Conservation (phyloP, 1,284 basidiomycete species). For the Coniophora puteana region DNA sequence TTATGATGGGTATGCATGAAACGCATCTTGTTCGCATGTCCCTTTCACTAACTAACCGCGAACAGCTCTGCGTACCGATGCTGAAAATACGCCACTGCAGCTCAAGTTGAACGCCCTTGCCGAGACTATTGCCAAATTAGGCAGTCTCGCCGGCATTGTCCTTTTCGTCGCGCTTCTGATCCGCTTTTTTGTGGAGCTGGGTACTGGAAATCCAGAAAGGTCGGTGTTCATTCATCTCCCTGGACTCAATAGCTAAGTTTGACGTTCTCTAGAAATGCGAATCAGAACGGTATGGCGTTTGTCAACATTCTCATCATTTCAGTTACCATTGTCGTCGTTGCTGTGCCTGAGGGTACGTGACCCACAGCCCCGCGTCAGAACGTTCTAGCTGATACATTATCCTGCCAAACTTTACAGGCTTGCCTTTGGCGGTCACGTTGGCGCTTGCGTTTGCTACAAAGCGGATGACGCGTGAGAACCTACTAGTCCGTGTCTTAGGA, state of each 20-base stretch:
- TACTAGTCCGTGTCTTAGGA: conserved; percentile 92
- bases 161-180: conserved; percentile 90
- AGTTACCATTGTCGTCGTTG: conserved; percentile 94
- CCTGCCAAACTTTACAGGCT: too few relatives aligned
- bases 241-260: conserved; percentile 3
- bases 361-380: conserved; percentile 2
- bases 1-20: conserved; percentile 80
- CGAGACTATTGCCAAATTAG: conserved; percentile 91
- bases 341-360: conserved; percentile 84
- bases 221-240: conserved; percentile 15
- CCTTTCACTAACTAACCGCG: conserved; percentile 5
- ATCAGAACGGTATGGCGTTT: conserved; percentile 87
- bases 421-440: conserved; percentile 94
- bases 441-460: conserved; percentile 97
- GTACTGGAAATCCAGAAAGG: conserved; percentile 49
- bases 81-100: conserved; percentile 91
- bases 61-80: conserved; percentile 73
- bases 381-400: conserved; percentile 10
- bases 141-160: conserved; percentile 76
- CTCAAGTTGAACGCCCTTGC: conserved; percentile 91
- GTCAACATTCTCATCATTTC: conserved; percentile 94
- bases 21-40: conserved; percentile 5
- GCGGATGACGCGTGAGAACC: conserved; percentile 92
- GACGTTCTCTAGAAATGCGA: conserved; percentile 49
- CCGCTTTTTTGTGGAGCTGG: conserved; percentile 88